Evolutionary conservation across 2,329 filamentous ascomycete genomes (phyloP).

Genomic region (Trichoderma simmonsii): DNA sequence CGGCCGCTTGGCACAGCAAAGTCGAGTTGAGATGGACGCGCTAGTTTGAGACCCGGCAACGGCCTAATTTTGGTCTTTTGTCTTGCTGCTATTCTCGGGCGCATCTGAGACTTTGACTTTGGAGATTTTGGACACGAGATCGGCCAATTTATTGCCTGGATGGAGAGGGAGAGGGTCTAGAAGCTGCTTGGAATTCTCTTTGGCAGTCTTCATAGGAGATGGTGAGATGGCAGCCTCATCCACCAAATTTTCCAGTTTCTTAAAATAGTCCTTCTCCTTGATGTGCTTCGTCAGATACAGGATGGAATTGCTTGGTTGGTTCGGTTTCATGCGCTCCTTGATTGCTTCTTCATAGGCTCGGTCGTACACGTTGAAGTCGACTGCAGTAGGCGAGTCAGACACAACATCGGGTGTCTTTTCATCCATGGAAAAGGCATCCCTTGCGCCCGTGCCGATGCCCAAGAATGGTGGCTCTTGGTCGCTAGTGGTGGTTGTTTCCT

Average conservation of each 20-base stretch:
- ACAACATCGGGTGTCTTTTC: conserved; percentile 51
- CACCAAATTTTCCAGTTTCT: conserved; percentile 37
- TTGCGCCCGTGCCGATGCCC: conserved; percentile 68
- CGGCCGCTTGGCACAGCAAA: neutral
- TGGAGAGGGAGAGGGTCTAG: conserved; percentile 15
- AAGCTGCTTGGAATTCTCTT: conserved; percentile 20
- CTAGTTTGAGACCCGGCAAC: neutral
- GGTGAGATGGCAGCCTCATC: conserved; percentile 30
- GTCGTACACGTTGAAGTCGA: conserved; percentile 86
- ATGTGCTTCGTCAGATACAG: conserved; percentile 51
- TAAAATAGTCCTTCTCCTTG: conserved; percentile 41
- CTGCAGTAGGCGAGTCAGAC: conserved; percentile 79
- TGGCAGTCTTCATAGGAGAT: conserved; percentile 16
- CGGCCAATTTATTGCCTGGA: conserved; percentile 17
- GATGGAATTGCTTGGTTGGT: conserved; percentile 39
- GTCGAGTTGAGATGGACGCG: neutral
- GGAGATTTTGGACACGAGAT: conserved; percentile 20
- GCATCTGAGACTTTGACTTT: conserved; percentile 18
- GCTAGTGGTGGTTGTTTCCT: conserved; percentile 59
- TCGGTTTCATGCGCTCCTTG: conserved; percentile 64
- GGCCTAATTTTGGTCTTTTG: neutral
- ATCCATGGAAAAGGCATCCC: conserved; percentile 43
- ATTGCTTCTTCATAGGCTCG: conserved; percentile 76
- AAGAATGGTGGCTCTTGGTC: conserved; percentile 65
- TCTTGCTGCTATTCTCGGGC: conserved; percentile 9